These are phyloP conservation scores for Penicillium sp. DNA, from an alignment of 2,329 filamentous ascomycete genomes.

Conservation along the genomic window DNA sequence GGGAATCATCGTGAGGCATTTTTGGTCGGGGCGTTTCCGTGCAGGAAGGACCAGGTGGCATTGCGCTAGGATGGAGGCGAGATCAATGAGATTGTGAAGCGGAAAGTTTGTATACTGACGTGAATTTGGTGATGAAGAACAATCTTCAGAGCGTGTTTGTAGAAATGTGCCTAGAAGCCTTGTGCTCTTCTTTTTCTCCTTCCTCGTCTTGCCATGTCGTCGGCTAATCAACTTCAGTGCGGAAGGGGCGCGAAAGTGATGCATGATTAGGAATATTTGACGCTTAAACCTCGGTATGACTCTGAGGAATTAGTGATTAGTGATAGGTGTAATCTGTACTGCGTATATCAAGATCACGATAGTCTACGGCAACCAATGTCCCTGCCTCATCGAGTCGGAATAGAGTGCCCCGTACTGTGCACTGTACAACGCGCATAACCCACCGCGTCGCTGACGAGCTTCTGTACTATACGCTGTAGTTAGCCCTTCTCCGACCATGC, in stretches of 20 bases:
- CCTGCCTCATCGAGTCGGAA: neutral
- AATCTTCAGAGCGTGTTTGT: neutral
- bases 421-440: neutral
- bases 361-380: neutral
- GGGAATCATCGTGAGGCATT: constrained; percentile 40
- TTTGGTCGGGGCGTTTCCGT: constrained; percentile 19
- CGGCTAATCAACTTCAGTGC: neutral
- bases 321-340: too few relatives aligned
- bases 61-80: neutral
- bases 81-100: too few relatives aligned
- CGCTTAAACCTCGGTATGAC: neutral
- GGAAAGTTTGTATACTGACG: neutral
- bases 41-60: constrained; percentile 4
- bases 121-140: neutral
- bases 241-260: neutral
- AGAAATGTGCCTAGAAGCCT: neutral
- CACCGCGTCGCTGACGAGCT: neutral
- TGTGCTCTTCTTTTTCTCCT: neutral
- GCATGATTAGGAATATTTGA: neutral
- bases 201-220: neutral
- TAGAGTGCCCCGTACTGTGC: neutral
- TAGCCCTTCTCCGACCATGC: neutral
- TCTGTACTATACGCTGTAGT: neutral
- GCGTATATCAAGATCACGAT: neutral
- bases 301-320: neutral